Conservation (phyloP, 306 rosid species). For the Pyrus betulifolia region DNA sequence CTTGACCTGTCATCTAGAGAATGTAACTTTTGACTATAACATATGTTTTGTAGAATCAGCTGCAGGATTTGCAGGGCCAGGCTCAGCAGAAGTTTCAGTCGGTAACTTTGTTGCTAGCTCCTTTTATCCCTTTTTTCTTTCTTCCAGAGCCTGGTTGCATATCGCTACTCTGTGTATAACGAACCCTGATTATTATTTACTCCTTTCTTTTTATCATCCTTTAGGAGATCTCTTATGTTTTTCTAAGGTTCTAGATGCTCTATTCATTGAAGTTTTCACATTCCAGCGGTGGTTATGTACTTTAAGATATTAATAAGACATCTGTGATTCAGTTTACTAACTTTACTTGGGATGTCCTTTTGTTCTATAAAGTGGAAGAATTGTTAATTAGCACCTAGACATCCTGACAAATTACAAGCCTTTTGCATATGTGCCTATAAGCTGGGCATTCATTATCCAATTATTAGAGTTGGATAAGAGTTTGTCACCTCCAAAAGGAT, state of each 20-base stretch:
- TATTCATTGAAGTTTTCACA: background rate
- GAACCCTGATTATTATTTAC: no score
- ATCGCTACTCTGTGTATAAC: background rate
- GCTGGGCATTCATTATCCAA: background rate
- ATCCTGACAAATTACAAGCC: background rate
- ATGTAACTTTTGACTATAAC: background rate
- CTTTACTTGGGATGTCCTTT: background rate
- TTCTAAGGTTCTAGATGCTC: background rate
- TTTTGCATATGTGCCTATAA: background rate
- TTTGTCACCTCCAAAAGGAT: background rate
- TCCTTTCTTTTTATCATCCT: background rate
- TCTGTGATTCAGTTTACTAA: background rate
- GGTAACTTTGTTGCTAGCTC: conserved; percentile 11
- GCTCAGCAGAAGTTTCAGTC: conserved; percentile 38
- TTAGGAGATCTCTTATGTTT: background rate
- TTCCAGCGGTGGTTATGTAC: background rate
- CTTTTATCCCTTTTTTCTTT: background rate
- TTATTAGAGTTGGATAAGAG: background rate
- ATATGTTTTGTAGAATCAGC: conserved; percentile 24
- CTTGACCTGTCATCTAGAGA: background rate
- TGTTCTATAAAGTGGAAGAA: background rate
- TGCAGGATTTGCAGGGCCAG: conserved; percentile 45
- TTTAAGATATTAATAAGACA: background rate
- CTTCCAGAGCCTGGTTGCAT: background rate
- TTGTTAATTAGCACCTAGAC: background rate